Percentiles rank a stretch among this genome's conserved stretches.
These are phyloP conservation scores for Moesziomyces sp. DNA, from an alignment of 1,284 basidiomycete species.

Conservation along the genomic window DNA sequence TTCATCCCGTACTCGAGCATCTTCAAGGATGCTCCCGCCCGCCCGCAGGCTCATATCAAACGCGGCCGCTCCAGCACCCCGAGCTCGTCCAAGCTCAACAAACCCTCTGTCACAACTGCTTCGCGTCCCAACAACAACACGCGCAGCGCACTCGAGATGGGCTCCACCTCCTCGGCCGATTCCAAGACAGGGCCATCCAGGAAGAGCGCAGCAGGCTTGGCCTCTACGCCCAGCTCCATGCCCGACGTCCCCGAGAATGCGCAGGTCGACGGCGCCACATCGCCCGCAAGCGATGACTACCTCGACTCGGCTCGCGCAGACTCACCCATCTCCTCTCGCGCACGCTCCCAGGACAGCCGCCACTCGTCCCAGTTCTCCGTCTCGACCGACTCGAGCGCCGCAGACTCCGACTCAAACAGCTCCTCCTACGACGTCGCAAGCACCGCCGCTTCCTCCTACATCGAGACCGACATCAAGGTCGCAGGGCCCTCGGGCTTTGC, in stretches of 20 bases:
- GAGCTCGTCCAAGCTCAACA: not conserved
- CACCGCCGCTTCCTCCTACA: conserved; percentile 42
- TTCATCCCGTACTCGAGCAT: conserved; percentile 74
- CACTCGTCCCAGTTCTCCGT: conserved; percentile 35
- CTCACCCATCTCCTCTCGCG: conserved; percentile 23
- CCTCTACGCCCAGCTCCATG: conserved; percentile 38
- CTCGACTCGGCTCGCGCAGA: conserved; percentile 17
- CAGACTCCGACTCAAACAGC: conserved; percentile 27
- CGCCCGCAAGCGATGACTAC: conserved; percentile 9
- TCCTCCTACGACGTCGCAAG: conserved; percentile 19
- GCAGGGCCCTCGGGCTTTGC: conserved; percentile 40
- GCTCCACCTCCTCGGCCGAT: conserved; percentile 30
- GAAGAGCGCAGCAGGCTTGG: conserved; percentile 14
- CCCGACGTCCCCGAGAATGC: conserved; percentile 34
- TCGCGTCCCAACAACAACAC: conserved; percentile 2
- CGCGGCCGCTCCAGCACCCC: conserved; percentile 23
- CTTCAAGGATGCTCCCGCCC: conserved; percentile 75
- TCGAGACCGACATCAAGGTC: conserved; percentile 35
- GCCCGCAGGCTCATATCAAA: conserved; percentile 27
- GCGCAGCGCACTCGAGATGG: conserved; percentile 46
- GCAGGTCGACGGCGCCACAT: conserved; percentile 2
- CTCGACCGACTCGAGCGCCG: conserved; percentile 20
- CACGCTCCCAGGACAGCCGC: conserved; percentile 37
- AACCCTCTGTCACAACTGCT: not conserved
- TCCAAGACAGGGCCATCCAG: conserved; percentile 14